Conservation (phyloP, 2,329 filamentous ascomycete species). For the Botrytis squamosa region DNA sequence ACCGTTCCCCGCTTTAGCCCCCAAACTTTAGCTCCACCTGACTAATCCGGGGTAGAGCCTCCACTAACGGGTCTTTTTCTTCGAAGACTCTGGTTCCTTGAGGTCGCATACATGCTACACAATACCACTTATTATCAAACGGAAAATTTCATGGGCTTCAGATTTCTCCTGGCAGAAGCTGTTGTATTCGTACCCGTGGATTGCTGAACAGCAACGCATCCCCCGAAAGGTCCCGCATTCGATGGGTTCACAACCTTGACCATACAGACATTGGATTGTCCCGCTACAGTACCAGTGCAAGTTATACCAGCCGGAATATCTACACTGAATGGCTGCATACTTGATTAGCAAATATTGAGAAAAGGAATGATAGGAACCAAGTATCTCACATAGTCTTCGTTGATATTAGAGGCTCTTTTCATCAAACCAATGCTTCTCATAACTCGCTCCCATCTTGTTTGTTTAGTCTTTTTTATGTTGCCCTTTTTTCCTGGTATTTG, state of each 20-base stretch:
- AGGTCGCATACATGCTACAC: background rate
- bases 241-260: conserved; percentile 47
- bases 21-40: background rate
- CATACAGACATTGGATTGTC: conserved; percentile 43
- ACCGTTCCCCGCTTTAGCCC: background rate
- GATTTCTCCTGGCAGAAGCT: conserved; percentile 9
- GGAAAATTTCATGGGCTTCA: background rate
- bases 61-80: background rate
- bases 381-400: conserved; percentile 40
- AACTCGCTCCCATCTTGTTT: conserved; percentile 25
- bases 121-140: background rate
- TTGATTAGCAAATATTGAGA: background rate
- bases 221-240: conserved; percentile 45
- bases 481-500: conserved; percentile 43
- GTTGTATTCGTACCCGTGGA: conserved; percentile 20
- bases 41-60: conserved; percentile 16
- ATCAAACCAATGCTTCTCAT: conserved; percentile 22
- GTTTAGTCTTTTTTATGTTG: conserved; percentile 38
- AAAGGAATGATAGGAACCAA: no score
- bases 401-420: conserved; percentile 27
- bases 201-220: conserved; percentile 43
- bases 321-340: conserved; percentile 37
- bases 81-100: background rate
- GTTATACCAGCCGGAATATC: conserved; percentile 42
- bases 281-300: conserved; percentile 42